Percentiles rank a stretch among this genome's conserved stretches.
These are phyloP conservation scores for Entomophthora muscae DNA, from an alignment of 371 early-diverging fungal genomes.

Conservation along the genomic window DNA sequence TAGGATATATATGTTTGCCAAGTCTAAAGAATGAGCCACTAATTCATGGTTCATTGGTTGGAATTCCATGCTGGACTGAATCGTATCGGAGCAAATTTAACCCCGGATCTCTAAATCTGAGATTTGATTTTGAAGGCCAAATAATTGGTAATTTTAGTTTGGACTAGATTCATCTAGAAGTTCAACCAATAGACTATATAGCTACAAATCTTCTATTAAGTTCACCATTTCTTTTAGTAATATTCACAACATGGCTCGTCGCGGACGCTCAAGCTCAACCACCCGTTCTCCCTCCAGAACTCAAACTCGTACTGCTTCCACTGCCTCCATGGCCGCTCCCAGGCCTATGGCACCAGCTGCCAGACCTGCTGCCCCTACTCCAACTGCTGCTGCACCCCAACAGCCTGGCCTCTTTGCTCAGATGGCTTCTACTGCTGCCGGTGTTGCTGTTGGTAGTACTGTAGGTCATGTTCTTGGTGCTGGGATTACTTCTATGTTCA, in stretches of 20 bases:
- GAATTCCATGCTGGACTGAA: too few relatives aligned
- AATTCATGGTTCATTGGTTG: too few relatives aligned
- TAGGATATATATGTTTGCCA: too few relatives aligned
- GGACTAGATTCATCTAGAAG: too few relatives aligned
- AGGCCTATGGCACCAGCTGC: constrained; percentile 20
- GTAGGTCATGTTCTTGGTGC: constrained; percentile 51
- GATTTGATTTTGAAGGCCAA: too few relatives aligned
- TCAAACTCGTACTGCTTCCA: constrained; percentile 10
- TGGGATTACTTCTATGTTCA: constrained; percentile 52
- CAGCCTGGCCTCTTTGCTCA: constrained; percentile 60
- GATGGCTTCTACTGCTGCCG: constrained; percentile 84
- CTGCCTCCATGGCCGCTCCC: constrained; percentile 19
- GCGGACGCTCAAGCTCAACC: background rate
- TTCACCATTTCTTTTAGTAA: background rate
- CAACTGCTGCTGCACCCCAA: constrained; percentile 23
- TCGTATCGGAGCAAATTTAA: too few relatives aligned
- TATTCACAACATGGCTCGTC: constrained; percentile 4
- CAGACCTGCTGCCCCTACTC: constrained; percentile 12
- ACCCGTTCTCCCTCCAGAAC: background rate
- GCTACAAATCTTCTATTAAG: too few relatives aligned
- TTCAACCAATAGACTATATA: too few relatives aligned
- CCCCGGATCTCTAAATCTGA: too few relatives aligned
- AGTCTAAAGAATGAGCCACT: too few relatives aligned
- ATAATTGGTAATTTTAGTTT: too few relatives aligned
- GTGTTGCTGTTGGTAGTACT: constrained; percentile 79